Base-by-base conservation (phyloP, 1,284 basidiomycete genomes). In the Hemileia vastatrix region DNA sequence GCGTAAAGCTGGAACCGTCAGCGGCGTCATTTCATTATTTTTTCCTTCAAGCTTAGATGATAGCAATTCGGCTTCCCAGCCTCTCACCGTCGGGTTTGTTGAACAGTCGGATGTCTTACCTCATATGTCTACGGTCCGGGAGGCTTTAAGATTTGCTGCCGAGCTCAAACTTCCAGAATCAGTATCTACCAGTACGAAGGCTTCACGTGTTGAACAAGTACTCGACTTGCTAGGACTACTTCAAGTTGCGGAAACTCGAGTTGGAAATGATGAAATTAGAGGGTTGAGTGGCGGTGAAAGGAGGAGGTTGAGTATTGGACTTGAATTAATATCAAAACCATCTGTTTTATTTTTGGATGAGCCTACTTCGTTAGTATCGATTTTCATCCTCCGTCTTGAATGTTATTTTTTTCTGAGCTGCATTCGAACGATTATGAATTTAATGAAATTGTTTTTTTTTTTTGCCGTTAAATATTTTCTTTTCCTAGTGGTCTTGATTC, bases 71-170 rank as follows among this genome's bases (percentile, higher is more conserved):
- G n/a, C 13, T 31, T n/a, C 27, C 15, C 36, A 21, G 15, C 54
- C 62, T 56, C n/a, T 63, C 54, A 40, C 36, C 6, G 21, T 49
- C 24, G 52, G 33, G 15, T 47, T 57, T 59, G 59, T 57, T n/a
- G 43, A 60, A 13, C 80, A 83, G 77, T 83, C 86, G 67, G 89
- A 92, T 70, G 80, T 90, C 49, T 80, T 92, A 6, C 86, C 88
- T 0, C 78, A 86, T 0, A 85, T 83, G 56, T 81, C 90, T 19
- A 91, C 90, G 0, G 88, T 92, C 0, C 81, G 82, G 55, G 90
- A 94, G 77, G 84, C 89, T 0, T 80, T 94, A 8, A 75, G 86
- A 24, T 92, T 94, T 69, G 88, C 88, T 3, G 88, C 90, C 1
- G 81, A 84, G 24, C 81, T 94, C 4, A 86, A 88, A 6, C 78